Evolutionary conservation across 2,329 filamentous ascomycete genomes (phyloP).

Genomic region (Talaromyces sp.): DNA sequence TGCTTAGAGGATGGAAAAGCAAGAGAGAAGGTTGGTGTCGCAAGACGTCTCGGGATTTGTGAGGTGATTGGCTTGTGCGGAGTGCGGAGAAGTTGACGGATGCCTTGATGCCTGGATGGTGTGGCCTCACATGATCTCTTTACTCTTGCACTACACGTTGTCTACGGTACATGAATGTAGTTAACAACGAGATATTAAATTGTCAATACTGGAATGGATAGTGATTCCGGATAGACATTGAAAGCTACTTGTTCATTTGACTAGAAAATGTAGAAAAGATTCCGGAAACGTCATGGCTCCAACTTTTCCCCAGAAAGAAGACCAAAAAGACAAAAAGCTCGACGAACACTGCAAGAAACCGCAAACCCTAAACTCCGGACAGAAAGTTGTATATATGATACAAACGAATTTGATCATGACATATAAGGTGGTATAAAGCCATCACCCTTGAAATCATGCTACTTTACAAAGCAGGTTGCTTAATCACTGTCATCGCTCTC

Average conservation of each 20-base stretch:
- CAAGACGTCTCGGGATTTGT: neutral
- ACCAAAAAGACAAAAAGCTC: slow-evolving; percentile 4
- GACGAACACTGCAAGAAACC: slow-evolving; percentile 17
- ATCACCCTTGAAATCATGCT: slow-evolving; percentile 14
- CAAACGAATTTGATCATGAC: slow-evolving; percentile 26
- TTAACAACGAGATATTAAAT: too few relatives aligned
- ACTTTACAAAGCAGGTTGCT: slow-evolving; percentile 19
- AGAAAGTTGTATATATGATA: slow-evolving; percentile 35
- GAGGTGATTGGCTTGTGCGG: neutral
- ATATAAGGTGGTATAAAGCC: neutral
- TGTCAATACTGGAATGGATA: neutral
- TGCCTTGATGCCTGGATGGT: neutral
- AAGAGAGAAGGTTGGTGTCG: neutral
- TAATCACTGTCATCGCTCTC: slow-evolving; percentile 54
- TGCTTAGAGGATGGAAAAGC: neutral
- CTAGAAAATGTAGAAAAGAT: neutral
- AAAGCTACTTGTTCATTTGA: neutral
- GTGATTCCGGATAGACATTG: too few relatives aligned
- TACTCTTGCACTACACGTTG: neutral
- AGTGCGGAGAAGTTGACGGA: slow-evolving; percentile 1
- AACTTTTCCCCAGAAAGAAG: slow-evolving; percentile 7
- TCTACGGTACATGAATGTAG: neutral
- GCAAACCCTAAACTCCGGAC: slow-evolving; percentile 33
- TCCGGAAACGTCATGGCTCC: neutral
- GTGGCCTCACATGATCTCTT: neutral